Evolutionary conservation across 345 rosid species (phyloP), one percentile per base, ranked within the genome.

Genomic region (Brassica nigra): DNA sequence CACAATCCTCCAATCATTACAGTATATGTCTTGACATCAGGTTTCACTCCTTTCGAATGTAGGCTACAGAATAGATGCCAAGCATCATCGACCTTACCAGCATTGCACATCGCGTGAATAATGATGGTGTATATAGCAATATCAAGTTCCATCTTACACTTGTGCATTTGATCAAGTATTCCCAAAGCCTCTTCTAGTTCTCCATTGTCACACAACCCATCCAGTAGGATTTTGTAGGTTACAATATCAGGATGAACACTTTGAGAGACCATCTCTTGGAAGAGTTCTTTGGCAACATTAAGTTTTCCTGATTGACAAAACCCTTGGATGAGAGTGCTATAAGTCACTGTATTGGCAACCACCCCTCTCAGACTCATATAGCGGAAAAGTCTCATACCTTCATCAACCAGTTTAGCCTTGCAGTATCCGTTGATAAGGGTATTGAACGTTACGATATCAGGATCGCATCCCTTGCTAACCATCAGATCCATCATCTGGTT

Each of bases 51-150:
- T 57, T 57, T 57, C 12, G 10, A 18, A 54, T 23, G 59, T 6
- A 52, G 20, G 58, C 58, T 52, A 52, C 58, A 52, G 58, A 52
- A 52, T 3, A 52, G 2, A 15, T 3, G 1, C 58, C 58, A 52
- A 52, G 58, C 84, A 11, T 58, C 68, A 30, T 74, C 73, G 34
- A 78, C 76, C 49, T 63, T 69, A 44, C 64, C 63, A 6, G 20
- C 80, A 59, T 55, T 75, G 62, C 85, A 80, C 84, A 87, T 69
- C 42, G 62, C 62, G 14, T 69, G 62, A 15, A 69, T 44, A 20
- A 68, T 68, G 36, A 68, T 68, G 3, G 4, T 44, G 12, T 68
- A 42, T 4, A 68, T 12, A 27, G 6, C 6, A 68, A 68, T 27
- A 20, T 15, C 9, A 20, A 70, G 80, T 5, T 72, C 59, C 0